These are phyloP conservation scores for Kalmusia sp. DNA, from an alignment of 2,329 filamentous ascomycete species.

Conservation along the genomic window DNA sequence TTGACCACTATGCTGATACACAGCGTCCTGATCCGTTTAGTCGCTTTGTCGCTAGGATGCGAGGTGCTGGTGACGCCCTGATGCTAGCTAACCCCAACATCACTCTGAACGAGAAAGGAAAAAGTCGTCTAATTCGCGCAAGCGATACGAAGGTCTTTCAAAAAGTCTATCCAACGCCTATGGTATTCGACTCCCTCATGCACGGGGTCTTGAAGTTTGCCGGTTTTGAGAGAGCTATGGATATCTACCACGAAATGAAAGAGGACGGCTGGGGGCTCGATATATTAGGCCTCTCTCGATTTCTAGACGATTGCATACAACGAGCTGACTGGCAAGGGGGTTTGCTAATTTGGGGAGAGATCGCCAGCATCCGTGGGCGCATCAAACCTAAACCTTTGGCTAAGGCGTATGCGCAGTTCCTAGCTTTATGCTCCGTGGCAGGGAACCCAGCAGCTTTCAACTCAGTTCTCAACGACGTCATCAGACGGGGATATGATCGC, in stretches of 20 bases:
- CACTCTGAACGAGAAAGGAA: slow-evolving; percentile 40
- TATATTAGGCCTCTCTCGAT: slow-evolving; percentile 44
- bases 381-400: slow-evolving; percentile 29
- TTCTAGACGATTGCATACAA: slow-evolving; percentile 51
- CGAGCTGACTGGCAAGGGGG: slow-evolving; percentile 45
- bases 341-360: slow-evolving; percentile 51
- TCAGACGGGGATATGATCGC: slow-evolving; percentile 30
- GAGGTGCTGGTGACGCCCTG: slow-evolving; percentile 47
- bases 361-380: slow-evolving; percentile 39
- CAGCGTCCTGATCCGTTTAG: slow-evolving; percentile 44
- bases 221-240: slow-evolving; percentile 52
- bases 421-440: slow-evolving; percentile 40
- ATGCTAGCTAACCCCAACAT: slow-evolving; percentile 50
- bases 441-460: slow-evolving; percentile 42
- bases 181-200: slow-evolving; percentile 52
- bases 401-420: slow-evolving; percentile 40
- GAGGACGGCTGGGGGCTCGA: slow-evolving; percentile 55
- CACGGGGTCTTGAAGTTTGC: slow-evolving; percentile 52
- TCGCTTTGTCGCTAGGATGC: slow-evolving; percentile 50
- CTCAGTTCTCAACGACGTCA: slow-evolving; percentile 37
- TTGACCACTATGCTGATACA: slow-evolving; percentile 48
- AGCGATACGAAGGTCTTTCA: slow-evolving; percentile 47
- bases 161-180: slow-evolving; percentile 52
- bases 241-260: slow-evolving; percentile 52
- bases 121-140: slow-evolving; percentile 33